Evolutionary conservation across 2,329 filamentous ascomycete species (phyloP).

Genomic region (Westerdykella ornata): DNA sequence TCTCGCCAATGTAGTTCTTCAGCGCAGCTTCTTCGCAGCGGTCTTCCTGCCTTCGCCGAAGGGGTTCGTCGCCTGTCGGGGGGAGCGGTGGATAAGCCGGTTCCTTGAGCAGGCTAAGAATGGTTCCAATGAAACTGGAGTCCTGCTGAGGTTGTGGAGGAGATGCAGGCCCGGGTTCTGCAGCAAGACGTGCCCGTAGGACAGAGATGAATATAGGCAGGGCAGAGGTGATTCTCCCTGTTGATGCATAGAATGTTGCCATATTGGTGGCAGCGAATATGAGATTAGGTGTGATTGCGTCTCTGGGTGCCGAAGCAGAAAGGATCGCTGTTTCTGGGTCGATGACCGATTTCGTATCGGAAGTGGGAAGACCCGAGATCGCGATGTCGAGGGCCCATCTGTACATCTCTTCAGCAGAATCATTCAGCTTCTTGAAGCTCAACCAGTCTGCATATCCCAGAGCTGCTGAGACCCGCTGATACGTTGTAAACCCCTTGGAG

Average conservation of each 20-base stretch:
- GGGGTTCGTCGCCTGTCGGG: constrained; percentile 60
- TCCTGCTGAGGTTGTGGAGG: constrained; percentile 16
- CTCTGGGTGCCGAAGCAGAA: constrained; percentile 47
- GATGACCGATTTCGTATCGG: constrained; percentile 43
- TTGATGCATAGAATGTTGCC: constrained; percentile 68
- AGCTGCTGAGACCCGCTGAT: constrained; percentile 74
- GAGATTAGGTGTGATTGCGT: constrained; percentile 62
- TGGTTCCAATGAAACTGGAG: constrained; percentile 21
- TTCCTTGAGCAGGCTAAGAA: constrained; percentile 41
- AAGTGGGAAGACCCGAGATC: constrained; percentile 47
- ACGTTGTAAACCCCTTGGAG: constrained; percentile 69
- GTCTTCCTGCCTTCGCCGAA: constrained; percentile 57
- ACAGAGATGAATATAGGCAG: constrained; percentile 81
- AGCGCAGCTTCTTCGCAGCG: constrained; percentile 79
- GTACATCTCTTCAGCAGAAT: constrained; percentile 65
- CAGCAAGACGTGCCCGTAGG: constrained; percentile 64
- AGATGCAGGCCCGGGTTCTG: constrained; percentile 42
- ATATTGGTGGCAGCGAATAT: constrained; percentile 68
- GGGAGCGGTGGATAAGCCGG: constrained; percentile 63
- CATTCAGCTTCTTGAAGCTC: constrained; percentile 63
- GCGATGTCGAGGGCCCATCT: constrained; percentile 71
- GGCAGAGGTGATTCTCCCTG: constrained; percentile 59
- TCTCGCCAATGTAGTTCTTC: constrained; percentile 88
- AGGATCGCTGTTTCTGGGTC: constrained; percentile 57
- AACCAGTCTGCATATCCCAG: constrained; percentile 80